Evolutionary conservation across 1,139 yeast genomes (phyloP).

Genomic region (Candida glucosophila): DNA sequence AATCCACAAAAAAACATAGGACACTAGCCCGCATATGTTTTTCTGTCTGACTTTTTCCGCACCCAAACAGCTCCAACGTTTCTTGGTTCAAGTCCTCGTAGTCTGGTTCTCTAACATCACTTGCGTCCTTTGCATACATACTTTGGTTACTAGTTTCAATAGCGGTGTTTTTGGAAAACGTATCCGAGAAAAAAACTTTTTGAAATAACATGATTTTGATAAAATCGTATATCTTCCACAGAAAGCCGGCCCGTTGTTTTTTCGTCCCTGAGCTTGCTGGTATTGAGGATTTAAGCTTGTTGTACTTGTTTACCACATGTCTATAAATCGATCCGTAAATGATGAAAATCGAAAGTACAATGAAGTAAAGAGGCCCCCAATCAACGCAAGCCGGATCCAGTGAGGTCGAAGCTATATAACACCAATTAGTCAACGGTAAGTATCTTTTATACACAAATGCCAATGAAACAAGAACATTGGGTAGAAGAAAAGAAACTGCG

Average conservation of each 20-base stretch:
- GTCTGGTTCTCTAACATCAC: background rate
- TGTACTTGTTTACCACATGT: constrained; percentile 47
- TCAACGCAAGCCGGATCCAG: constrained; percentile 67
- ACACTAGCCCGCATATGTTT: constrained; percentile 78
- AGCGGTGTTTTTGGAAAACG: constrained; percentile 1
- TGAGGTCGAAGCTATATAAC: constrained; percentile 69
- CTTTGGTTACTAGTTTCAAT: background rate
- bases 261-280: background rate
- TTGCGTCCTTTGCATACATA: background rate
- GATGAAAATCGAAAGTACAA: constrained; percentile 51
- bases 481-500: constrained; percentile 19
- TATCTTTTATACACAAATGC: constrained; percentile 26
- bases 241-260: background rate
- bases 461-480: background rate
- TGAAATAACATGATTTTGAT: too few relatives aligned
- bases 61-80: background rate
- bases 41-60: constrained; percentile 47
- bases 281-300: constrained; percentile 1
- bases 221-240: constrained; percentile 1
- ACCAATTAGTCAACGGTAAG: constrained; percentile 62
- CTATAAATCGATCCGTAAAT: constrained; percentile 67
- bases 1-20: constrained; percentile 74
- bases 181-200: too few relatives aligned
- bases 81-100: constrained; percentile 1
- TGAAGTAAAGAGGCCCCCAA: constrained; percentile 75